Base-by-base conservation (phyloP, 2,329 filamentous ascomycete species). In the Lecanicillium sp. region DNA sequence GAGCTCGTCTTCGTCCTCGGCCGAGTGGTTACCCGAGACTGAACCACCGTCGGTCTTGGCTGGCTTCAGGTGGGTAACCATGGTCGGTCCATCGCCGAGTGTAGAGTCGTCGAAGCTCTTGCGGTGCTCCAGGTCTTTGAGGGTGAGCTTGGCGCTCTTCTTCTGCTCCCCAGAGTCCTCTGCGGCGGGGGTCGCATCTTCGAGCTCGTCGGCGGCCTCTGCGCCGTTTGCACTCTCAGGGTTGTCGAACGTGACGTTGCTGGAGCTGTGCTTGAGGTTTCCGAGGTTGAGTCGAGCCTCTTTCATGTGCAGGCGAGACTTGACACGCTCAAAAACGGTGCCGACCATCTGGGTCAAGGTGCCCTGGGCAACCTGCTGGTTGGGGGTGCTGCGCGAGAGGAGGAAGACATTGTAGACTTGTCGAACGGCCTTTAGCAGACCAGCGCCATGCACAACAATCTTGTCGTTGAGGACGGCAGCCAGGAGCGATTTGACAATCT, bases 361-460 rank as follows among this genome's bases (percentile, higher is more conserved):
- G 3, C 93, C 93, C 65, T 98, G 94, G 1, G 94, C 94, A 42
- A 97, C 88, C 66, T 95, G 90, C 71, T 98, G 93, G 64, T 97
- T 98, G 49, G 89, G 82, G 54, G 86, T 94, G 54, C 85, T 95
- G 62, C 93, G 90, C 56, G 91, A 97, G 43, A 97, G 81, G 51
- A 98, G 76, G 67, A 98, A 98, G 58, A 98, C 94, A 71, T 98
- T 98, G 75, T 98, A 98, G 50, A 96, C 95, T 67, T 97, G 89
- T 57, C 93, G 86, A 55, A 98, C 90, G 47, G 93, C 91, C 72
- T 98, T 98, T 55, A 98, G 76, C 53, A 98, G 77, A 54, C 93
- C 94, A 30, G 93, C 91, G 51, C 93, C 93, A 65, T 98, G 93
- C 2, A 98, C 94, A 36, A 98, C 90, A 55, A 97, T 95, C 71